Evolutionary conservation across 768 basidiomycete species (phyloP), one percentile per base, ranked within the genome.

Genomic region (Sistotremastrum niveocremeum): DNA sequence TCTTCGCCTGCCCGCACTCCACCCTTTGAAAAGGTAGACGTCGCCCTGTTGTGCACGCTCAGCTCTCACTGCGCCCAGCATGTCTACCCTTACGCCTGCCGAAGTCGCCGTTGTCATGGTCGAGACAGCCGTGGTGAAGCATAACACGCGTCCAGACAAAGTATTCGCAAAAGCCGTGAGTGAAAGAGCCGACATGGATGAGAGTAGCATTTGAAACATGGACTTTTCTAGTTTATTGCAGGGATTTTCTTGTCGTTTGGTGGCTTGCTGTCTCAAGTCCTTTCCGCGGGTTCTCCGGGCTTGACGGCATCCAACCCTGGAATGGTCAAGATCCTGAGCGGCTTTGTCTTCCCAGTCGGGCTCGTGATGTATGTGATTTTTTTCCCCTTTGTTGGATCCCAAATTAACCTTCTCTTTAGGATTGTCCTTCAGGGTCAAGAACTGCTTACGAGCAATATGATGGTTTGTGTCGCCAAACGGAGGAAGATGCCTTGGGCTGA

Each of bases 201-300:
- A 44, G 12, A 35, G 10, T 20, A 41, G 12, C 9, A 12, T 29
- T 2, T 40, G 46, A 36, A 49, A 20, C 12, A 28, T 7, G 38
- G 3, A 32, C 29, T 34, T 20, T 36, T 3, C 45, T 32, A 84
- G 81, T 71, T 82, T 42, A 62, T 76, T 46, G 82, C 80, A 31
- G 82, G 82, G 11, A 68, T 72, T 33, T 81, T 84, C 75, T 56
- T 84, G n/a, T 81, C 81, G 5, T 84, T 84, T 42, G 82, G 82
- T 54, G 79, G 78, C 11, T 61, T 84, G 10, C 58, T 84, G 31
- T 73, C 73, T 20, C 63, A 80, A 50, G 66, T 84, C 47, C 56
- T 82, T 10, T 62, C 69, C 39, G 82, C 78, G 34, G 82, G 82
- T 5, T 70, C 81, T 0, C 57, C 64, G 0, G 69, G 64, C 1